Conservation (phyloP, 495 filamentous ascomycete genomes). For the Apodospora peruviana region DNA sequence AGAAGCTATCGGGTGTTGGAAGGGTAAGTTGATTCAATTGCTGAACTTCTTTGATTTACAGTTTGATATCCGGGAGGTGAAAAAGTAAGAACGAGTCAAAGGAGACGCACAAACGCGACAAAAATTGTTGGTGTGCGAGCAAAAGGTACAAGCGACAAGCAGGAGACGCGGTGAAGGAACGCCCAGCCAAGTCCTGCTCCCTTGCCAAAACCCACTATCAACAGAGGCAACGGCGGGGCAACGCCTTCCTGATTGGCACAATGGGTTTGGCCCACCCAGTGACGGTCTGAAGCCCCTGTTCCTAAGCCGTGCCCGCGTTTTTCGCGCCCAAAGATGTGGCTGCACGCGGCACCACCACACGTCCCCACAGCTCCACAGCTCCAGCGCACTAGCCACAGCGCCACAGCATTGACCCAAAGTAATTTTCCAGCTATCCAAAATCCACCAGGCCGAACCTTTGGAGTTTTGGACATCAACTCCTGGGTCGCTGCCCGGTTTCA, state of each 20-base stretch:
- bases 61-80: too few species aligned
- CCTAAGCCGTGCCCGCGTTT: slow-evolving; percentile 21
- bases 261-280: slow-evolving; percentile 1
- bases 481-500: neutral
- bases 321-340: slow-evolving; percentile 21
- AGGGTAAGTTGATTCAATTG: too few species aligned
- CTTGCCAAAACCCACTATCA: slow-evolving; percentile 26
- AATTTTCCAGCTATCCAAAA: neutral
- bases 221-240: slow-evolving; percentile 46
- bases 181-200: slow-evolving; percentile 19
- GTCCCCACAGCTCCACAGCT: neutral
- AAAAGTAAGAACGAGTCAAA: too few species aligned
- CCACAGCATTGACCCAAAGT: too few species aligned
- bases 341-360: slow-evolving; percentile 14
- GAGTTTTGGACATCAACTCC: neutral
- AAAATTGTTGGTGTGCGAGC: slow-evolving; percentile 12
- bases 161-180: slow-evolving; percentile 23
- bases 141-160: slow-evolving; percentile 21
- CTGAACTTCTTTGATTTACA: too few species aligned
- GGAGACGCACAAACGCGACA: neutral
- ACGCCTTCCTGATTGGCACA: slow-evolving; percentile 37
- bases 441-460: neutral
- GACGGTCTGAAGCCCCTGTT: slow-evolving; percentile 10
- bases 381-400: slow-evolving; percentile 3
- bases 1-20: too few species aligned